Evolutionary conservation across 129 eudicot genomes (phyloP).

Genomic region (Cynara cardunculus): DNA sequence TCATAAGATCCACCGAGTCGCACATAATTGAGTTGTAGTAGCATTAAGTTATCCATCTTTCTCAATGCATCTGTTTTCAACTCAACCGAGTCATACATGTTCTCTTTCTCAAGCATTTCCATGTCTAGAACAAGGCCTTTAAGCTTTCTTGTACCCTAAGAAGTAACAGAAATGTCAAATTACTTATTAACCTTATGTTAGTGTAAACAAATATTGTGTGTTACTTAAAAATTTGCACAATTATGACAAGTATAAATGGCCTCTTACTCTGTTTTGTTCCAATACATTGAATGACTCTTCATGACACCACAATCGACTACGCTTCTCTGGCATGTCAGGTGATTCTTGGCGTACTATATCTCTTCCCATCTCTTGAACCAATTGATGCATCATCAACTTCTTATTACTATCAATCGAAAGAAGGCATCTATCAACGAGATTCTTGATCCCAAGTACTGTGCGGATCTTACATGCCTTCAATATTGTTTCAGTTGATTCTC

Average conservation of each 20-base stretch:
- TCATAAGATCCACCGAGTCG: not conserved
- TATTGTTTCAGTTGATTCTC: not conserved
- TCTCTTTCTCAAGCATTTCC: not conserved
- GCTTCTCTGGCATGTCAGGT: not conserved
- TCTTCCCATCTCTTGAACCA: constrained; percentile 17
- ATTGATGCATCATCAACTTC: constrained; percentile 18
- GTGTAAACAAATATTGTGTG: too few relatives aligned
- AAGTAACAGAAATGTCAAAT: too few relatives aligned
- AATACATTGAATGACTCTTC: not conserved
- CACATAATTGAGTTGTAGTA: not conserved
- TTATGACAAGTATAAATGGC: not conserved
- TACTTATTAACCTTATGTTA: too few relatives aligned
- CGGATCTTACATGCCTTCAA: not conserved
- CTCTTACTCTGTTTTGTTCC: not conserved
- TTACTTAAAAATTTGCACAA: too few relatives aligned
- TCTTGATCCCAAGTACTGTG: constrained; percentile 7
- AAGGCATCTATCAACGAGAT: constrained; percentile 22
- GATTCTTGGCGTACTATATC: constrained; percentile 7
- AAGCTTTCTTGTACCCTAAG: not conserved
- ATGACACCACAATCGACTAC: constrained; percentile 4
- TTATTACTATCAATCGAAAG: not conserved
- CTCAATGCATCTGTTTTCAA: not conserved
- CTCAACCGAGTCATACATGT: not conserved
- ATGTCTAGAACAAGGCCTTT: not conserved
- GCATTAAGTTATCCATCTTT: not conserved